Evolutionary conservation across 208 protist species (phyloP).

Genomic region (Porcisia hertigi): DNA sequence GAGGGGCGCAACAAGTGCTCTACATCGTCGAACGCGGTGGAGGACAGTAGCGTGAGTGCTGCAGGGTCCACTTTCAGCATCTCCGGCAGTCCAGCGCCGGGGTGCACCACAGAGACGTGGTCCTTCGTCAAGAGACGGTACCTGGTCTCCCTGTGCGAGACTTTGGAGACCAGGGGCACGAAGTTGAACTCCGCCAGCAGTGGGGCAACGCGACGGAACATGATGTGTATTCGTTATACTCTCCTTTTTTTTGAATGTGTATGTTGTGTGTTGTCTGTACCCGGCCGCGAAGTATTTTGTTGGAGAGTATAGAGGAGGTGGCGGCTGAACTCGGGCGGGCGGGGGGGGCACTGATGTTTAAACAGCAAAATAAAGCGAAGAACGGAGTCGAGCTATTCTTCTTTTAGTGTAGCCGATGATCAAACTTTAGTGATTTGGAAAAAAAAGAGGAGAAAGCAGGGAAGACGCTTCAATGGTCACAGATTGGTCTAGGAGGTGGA

Average conservation of each 20-base stretch:
- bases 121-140: constrained; percentile 89
- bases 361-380: background rate
- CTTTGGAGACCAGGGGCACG: constrained; percentile 74
- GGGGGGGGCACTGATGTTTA: background rate
- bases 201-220: constrained; percentile 54
- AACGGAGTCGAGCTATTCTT: background rate
- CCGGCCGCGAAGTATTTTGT: background rate
- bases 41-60: constrained; percentile 86
- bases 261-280: background rate
- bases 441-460: background rate
- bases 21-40: constrained; percentile 92
- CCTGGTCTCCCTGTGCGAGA: constrained; percentile 62
- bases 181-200: constrained; percentile 69
- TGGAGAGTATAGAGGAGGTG: background rate
- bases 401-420: background rate
- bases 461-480: too few species aligned
- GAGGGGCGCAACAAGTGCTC: constrained; percentile 94
- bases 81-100: constrained; percentile 52
- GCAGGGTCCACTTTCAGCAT: constrained; percentile 90
- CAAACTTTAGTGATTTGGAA: background rate
- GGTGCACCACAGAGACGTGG: constrained; percentile 75
- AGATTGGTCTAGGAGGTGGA: background rate
- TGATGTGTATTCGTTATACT: constrained; percentile 3
- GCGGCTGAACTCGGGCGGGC: background rate
- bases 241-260: background rate